A percentile compares a stretch with the other conserved stretches of the same genome.
Conservation (phyloP, 805 yeast genomes). For the Dipodascopsis tothii region DNA sequence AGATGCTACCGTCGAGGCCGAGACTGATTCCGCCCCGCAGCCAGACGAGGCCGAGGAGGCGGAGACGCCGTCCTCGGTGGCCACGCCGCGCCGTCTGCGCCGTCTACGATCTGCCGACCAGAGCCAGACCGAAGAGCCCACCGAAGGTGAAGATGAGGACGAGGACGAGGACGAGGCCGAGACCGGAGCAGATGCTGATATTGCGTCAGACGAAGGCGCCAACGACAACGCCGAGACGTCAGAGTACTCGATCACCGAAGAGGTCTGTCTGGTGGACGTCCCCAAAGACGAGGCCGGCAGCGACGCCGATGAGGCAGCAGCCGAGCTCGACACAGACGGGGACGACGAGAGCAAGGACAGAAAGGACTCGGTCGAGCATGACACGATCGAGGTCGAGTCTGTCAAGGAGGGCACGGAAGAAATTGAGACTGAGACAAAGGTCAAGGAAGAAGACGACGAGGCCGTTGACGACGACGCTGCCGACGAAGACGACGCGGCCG, state of each 20-base stretch:
- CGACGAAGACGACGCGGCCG: constrained; percentile 5
- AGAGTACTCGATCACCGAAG: constrained; percentile 2
- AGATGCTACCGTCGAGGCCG: no score
- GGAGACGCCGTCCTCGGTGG: no score
- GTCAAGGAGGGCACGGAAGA: constrained; percentile 1
- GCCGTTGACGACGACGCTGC: constrained; percentile 1
- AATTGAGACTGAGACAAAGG: constrained; percentile 7
- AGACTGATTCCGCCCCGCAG: no score
- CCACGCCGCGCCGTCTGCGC: no score
- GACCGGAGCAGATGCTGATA: constrained; percentile 7
- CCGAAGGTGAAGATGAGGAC: constrained; percentile 1
- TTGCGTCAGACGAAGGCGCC: constrained; percentile 5
- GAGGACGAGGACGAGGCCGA: constrained; percentile 7
- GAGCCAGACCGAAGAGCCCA: neutral
- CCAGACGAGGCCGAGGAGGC: no score
- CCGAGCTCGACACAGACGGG: constrained; percentile 7
- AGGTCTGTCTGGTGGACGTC: no score
- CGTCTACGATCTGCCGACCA: no score
- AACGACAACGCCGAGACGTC: constrained; percentile 3
- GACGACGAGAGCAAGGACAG: constrained; percentile 4
- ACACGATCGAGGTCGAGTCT: neutral
- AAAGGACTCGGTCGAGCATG: neutral
- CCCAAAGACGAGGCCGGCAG: constrained; percentile 2
- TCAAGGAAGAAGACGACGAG: constrained; percentile 7
- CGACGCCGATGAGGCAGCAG: constrained; percentile 1